These are phyloP conservation scores for Pyronema domesticum DNA, from an alignment of 495 filamentous ascomycete species.

Conservation along the genomic window DNA sequence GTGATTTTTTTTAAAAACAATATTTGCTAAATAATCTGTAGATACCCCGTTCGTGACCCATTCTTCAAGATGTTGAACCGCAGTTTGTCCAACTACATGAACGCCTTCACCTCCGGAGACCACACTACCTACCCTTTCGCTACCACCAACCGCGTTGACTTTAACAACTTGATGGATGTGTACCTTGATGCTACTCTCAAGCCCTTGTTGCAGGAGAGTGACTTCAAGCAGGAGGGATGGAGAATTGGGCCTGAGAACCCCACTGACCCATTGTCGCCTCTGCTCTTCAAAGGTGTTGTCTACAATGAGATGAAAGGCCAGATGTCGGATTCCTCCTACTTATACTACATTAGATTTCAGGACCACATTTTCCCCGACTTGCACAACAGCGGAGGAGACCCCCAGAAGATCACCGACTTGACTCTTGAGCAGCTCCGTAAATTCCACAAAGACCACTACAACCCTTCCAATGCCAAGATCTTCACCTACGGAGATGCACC, in stretches of 20 bases:
- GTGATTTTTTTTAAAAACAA: neutral
- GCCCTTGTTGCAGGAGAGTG: slow-evolving; percentile 70
- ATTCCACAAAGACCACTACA: slow-evolving; percentile 83
- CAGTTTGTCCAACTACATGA: slow-evolving; percentile 97
- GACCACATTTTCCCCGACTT: slow-evolving; percentile 85
- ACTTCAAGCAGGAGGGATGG: slow-evolving; percentile 96
- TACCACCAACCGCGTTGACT: slow-evolving; percentile 91
- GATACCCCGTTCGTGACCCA: slow-evolving; percentile 87
- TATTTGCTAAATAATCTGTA: slow-evolving; percentile 20
- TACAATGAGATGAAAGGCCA: slow-evolving; percentile 99
- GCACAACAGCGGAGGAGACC: slow-evolving; percentile 92
- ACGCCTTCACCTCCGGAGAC: slow-evolving; percentile 87
- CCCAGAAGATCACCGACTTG: slow-evolving; percentile 84
- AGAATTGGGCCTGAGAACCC: slow-evolving; percentile 83
- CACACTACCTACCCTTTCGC: slow-evolving; percentile 98
- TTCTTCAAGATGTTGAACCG: slow-evolving; percentile 99
- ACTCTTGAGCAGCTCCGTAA: slow-evolving; percentile 69
- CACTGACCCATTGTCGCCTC: slow-evolving; percentile 35
- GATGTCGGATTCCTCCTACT: slow-evolving; percentile 91
- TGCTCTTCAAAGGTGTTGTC: slow-evolving; percentile 95
- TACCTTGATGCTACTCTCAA: slow-evolving; percentile 89
- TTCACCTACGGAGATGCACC: slow-evolving; percentile 93
- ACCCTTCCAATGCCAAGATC: slow-evolving; percentile 89
- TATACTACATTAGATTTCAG: slow-evolving; percentile 85
- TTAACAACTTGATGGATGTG: slow-evolving; percentile 85